phyloP scores from a whole-genome alignment of 1,284 basidiomycete genomes.

The Athelia sp. region DNA sequence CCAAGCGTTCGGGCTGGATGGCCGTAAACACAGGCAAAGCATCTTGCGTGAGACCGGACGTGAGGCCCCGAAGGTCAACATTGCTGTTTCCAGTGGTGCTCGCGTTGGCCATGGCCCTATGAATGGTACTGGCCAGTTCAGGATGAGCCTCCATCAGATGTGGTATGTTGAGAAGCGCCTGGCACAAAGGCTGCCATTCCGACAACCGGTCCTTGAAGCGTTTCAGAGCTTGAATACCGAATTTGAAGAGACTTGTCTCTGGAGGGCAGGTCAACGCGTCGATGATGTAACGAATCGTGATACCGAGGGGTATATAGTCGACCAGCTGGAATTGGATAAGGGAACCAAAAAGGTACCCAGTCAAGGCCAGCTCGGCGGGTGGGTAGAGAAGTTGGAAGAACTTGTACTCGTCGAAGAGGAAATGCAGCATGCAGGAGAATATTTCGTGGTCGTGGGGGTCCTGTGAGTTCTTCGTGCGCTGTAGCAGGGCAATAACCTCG shows the following conservation, averaged over 20 bases:
- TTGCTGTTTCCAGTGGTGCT: constrained; percentile 33
- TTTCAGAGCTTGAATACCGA: constrained; percentile 88
- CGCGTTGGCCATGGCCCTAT: constrained; percentile 59
- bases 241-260: constrained; percentile 92
- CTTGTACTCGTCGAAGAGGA: constrained; percentile 99
- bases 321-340: constrained; percentile 93
- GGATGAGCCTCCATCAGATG: constrained; percentile 86
- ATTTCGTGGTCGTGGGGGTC: constrained; percentile 90
- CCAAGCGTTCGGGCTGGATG: constrained; percentile 62
- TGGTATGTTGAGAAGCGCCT: constrained; percentile 84
- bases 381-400: constrained; percentile 98
- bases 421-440: constrained; percentile 98
- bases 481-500: constrained; percentile 86
- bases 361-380: constrained; percentile 91
- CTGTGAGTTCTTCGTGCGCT: constrained; percentile 79
- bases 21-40: constrained; percentile 61
- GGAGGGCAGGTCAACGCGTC: constrained; percentile 90
- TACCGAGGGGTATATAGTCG: constrained; percentile 93
- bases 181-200: constrained; percentile 94
- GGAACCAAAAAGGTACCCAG: constrained; percentile 94
- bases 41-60: constrained; percentile 32
- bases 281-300: constrained; percentile 95
- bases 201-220: constrained; percentile 85
- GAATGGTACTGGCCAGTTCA: constrained; percentile 74
- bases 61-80: constrained; percentile 33